Conservation (phyloP, 345 rosid species). For the Kandelia obovata region DNA sequence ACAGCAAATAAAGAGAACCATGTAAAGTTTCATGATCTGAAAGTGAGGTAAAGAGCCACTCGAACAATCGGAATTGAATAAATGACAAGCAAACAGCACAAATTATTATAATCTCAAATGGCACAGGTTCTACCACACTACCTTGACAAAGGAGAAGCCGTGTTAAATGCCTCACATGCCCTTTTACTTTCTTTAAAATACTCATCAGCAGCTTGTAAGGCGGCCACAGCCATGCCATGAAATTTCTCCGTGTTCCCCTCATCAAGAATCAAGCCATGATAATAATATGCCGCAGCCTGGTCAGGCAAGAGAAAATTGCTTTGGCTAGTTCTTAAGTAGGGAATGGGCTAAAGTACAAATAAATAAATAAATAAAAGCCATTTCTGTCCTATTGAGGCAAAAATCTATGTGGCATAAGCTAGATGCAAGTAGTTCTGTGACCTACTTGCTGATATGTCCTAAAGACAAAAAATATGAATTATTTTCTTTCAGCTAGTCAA, state of each 20-base stretch:
- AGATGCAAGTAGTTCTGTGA: background rate
- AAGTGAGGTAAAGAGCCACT: background rate
- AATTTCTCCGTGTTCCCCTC: conserved; percentile 96
- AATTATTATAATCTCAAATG: background rate
- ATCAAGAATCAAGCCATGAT: conserved; percentile 95
- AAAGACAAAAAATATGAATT: too few relatives aligned
- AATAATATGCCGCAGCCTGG: conserved; percentile 98
- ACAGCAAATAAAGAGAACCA: background rate
- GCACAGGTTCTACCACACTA: conserved; percentile 24
- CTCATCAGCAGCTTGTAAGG: conserved; percentile 94
- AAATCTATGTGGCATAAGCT: background rate
- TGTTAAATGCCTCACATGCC: conserved; percentile 71
- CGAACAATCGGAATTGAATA: background rate
- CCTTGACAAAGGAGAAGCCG: conserved; percentile 79
- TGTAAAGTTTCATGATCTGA: background rate
- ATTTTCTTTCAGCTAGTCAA: too few relatives aligned
- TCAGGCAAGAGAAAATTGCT: conserved; percentile 3
- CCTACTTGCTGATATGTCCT: background rate
- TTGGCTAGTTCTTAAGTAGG: background rate
- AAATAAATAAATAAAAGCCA: background rate
- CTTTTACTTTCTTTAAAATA: conserved; percentile 80
- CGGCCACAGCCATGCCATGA: conserved; percentile 96
- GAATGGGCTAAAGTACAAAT: background rate
- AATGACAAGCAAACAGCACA: background rate
- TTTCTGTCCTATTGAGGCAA: background rate